These are phyloP conservation scores for Fusarium cicatricum DNA, from an alignment of 2,329 filamentous ascomycete genomes.

Conservation along the genomic window DNA sequence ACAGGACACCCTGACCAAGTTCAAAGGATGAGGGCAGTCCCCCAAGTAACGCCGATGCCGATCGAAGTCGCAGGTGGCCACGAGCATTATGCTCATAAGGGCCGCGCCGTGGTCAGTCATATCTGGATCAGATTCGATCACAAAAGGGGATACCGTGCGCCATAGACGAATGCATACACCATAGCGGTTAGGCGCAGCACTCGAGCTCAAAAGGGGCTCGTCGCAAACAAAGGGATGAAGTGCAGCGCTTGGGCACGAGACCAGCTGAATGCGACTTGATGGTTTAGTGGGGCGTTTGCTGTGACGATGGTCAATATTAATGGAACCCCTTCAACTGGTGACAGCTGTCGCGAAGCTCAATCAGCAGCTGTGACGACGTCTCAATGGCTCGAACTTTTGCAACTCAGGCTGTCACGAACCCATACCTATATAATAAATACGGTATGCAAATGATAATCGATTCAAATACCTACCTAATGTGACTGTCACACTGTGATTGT, in stretches of 20 bases:
- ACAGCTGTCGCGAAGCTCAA: conserved; percentile 8
- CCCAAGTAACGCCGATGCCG: background rate
- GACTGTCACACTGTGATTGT: background rate
- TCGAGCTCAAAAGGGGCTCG: conserved; percentile 8
- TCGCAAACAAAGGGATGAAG: conserved; percentile 6
- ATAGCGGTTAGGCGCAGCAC: background rate
- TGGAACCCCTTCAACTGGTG: conserved; percentile 8
- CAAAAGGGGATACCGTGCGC: background rate
- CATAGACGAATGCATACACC: background rate
- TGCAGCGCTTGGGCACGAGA: conserved; percentile 37
- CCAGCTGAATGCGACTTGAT: conserved; percentile 33
- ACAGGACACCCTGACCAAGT: conserved; percentile 72
- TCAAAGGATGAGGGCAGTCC: conserved; percentile 65
- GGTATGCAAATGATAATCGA: no score
- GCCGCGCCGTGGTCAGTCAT: conserved; percentile 1
- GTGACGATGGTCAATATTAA: conserved; percentile 25
- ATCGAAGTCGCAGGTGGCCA: background rate
- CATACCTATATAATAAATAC: background rate
- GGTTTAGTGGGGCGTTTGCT: conserved; percentile 34
- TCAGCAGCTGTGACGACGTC: background rate
- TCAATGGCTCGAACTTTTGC: background rate
- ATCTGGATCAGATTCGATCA: background rate
- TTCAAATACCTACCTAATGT: background rate
- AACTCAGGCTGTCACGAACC: background rate
- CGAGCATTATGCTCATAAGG: background rate